Conservation (phyloP, 805 yeast genomes). For the Isabelozyma gotoi region DNA sequence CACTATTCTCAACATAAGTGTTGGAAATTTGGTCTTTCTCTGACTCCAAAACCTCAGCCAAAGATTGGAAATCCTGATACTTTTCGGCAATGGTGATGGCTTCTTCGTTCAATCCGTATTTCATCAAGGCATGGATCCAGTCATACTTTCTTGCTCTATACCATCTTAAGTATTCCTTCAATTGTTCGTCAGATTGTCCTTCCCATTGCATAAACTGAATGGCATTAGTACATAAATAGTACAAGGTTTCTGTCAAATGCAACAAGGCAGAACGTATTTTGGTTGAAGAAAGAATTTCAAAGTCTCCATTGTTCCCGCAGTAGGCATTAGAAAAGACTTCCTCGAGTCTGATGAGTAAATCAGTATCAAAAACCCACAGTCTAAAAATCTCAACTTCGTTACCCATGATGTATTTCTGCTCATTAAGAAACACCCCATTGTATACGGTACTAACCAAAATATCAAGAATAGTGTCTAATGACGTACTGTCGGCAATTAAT, state of each 20-base stretch:
- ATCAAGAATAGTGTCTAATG: slow-evolving; percentile 14
- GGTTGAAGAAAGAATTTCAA: slow-evolving; percentile 9
- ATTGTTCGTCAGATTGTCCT: slow-evolving; percentile 17
- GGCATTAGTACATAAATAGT: slow-evolving; percentile 35
- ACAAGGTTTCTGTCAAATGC: slow-evolving; percentile 28
- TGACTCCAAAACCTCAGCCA: slow-evolving; percentile 50
- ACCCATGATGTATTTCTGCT: slow-evolving; percentile 33
- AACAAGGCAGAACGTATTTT: slow-evolving; percentile 19
- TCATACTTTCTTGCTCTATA: slow-evolving; percentile 25
- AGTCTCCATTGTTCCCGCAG: slow-evolving; percentile 6
- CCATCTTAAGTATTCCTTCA: slow-evolving; percentile 31
- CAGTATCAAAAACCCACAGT: slow-evolving; percentile 51
- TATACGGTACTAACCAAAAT: slow-evolving; percentile 27
- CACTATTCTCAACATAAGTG: slow-evolving; percentile 12
- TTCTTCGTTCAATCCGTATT: slow-evolving; percentile 48
- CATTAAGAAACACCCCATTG: slow-evolving; percentile 37
- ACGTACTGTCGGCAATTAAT: slow-evolving; percentile 13
- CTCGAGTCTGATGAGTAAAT: slow-evolving; percentile 39
- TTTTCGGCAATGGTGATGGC: slow-evolving; percentile 65
- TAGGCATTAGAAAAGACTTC: slow-evolving; percentile 33
- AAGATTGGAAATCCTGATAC: slow-evolving; percentile 62
- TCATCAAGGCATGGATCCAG: slow-evolving; percentile 64
- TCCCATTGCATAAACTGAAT: slow-evolving; percentile 29
- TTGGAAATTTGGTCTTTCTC: slow-evolving; percentile 22
- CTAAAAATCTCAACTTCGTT: slow-evolving; percentile 21